Base-by-base conservation (phyloP, 2,329 filamentous ascomycete species). In the Monosporascus cannonballus region DNA sequence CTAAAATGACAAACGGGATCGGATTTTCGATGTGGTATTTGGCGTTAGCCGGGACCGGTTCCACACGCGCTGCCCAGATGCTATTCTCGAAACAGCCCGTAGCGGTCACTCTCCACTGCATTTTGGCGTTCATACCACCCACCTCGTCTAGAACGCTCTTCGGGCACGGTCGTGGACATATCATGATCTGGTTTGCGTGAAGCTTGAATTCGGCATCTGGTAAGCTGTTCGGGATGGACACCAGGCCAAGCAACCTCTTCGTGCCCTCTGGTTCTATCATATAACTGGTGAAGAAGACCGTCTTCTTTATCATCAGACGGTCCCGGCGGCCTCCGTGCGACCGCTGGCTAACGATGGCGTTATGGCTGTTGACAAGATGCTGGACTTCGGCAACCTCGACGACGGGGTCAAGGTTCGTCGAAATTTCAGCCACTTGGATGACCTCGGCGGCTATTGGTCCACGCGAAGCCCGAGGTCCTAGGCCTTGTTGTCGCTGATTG, bases 271-370 rank as follows among this genome's bases (percentile, higher is more conserved):
- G 76, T 41, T 78, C 78, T 59, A 99, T 86, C 70, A 96, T 83
- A 71, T 99, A 97, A 48, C 90, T 90, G 1, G 94, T 96, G 71
- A 93, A 96, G 70, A 91, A 90, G 48, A 96, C 86, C 1, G 85
- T 90, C 67, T 92, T 92, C 69, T 89, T 90, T 67, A 99, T 90
- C 60, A 82, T 79, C 55, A 94, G 77, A 46, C 71, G 73, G 41
- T 71, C 67, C 47, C 68, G 69, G 25, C 69, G 70, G 17, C 62
- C 54, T 42, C 73, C 53, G 66, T 70, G 48, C 57, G 70, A 59
- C 47, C 68, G 62, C 22, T 69, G 67, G 42, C 64, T 64, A 41
- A 86, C 71, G 24, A 80, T 73, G 3, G 74, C 71, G 67, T 97
- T 99, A 75, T 97, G 93, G 20, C 81, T 77, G 66, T 96, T 93